Evolutionary conservation across 2,329 filamentous ascomycete species (phyloP).

Genomic region (Pseudogymnoascus sp.): DNA sequence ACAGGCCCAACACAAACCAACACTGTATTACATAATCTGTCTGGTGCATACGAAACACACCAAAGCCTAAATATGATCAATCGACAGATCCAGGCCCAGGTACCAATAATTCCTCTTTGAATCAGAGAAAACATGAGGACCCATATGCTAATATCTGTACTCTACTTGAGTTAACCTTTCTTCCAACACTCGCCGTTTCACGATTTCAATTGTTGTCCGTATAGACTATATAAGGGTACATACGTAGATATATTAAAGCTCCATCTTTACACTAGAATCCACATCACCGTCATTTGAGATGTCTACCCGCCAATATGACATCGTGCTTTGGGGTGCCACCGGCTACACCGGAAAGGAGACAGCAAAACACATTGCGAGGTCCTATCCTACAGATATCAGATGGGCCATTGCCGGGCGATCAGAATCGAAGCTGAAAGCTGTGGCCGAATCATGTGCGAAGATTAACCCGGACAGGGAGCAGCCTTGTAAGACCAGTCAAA

Average conservation of each 20-base stretch:
- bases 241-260: neutral
- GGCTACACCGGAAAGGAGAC: conserved; percentile 80
- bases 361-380: conserved; percentile 65
- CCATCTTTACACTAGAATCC: neutral
- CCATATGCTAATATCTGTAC: neutral
- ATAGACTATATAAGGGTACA: conserved; percentile 1
- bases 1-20: neutral
- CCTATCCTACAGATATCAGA: conserved; percentile 68
- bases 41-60: neutral
- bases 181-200: neutral
- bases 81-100: conserved; percentile 7
- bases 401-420: conserved; percentile 88
- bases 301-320: conserved; percentile 46
- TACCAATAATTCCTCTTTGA: neutral
- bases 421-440: conserved; percentile 61
- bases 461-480: conserved; percentile 62
- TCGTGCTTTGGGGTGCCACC: conserved; percentile 61
- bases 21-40: neutral
- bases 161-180: neutral
- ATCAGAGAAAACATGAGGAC: neutral
- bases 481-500: conserved; percentile 49
- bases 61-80: neutral
- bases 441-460: conserved; percentile 60
- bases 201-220: conserved; percentile 11
- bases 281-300: conserved; percentile 1